Conservation (phyloP, 2,329 filamentous ascomycete species). For the Ascosphaera apis region DNA sequence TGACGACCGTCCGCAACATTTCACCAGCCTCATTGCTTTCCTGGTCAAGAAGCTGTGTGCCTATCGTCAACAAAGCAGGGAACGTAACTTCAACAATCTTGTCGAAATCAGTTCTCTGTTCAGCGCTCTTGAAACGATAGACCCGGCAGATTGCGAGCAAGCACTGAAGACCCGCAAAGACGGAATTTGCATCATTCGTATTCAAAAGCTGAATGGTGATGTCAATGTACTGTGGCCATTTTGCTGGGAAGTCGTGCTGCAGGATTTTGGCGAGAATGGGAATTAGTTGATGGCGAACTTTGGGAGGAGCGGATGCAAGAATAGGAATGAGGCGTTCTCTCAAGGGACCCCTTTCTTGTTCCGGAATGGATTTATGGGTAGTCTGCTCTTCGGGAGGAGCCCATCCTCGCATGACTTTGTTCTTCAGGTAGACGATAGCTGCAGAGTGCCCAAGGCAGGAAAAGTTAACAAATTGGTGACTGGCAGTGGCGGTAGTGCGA, state of each 20-base stretch:
- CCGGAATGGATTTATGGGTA: slow-evolving; percentile 52
- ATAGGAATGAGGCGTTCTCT: slow-evolving; percentile 74
- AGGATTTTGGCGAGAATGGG: slow-evolving; percentile 90
- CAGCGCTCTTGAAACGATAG: slow-evolving; percentile 79
- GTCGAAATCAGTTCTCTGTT: slow-evolving; percentile 67
- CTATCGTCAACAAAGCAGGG: slow-evolving; percentile 65
- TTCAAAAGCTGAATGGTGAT: slow-evolving; percentile 76
- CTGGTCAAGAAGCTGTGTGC: slow-evolving; percentile 71
- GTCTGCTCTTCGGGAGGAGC: slow-evolving; percentile 51
- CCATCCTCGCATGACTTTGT: slow-evolving; percentile 88
- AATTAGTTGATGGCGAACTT: slow-evolving; percentile 77
- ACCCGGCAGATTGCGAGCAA: slow-evolving; percentile 84
- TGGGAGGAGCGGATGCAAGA: slow-evolving; percentile 54
- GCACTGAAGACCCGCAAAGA: slow-evolving; percentile 85
- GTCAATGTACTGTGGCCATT: slow-evolving; percentile 87
- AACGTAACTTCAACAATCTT: slow-evolving; percentile 84
- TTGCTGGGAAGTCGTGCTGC: slow-evolving; percentile 79
- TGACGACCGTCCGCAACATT: slow-evolving; percentile 86
- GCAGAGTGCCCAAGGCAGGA: slow-evolving; percentile 6
- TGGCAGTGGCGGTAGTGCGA: background rate
- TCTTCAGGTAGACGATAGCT: slow-evolving; percentile 97
- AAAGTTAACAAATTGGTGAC: slow-evolving; percentile 1
- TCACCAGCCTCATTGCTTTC: slow-evolving; percentile 85
- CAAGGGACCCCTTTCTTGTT: slow-evolving; percentile 72
- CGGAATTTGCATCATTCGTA: slow-evolving; percentile 62